These are phyloP conservation scores for Arthrobotrys entomopaga DNA, from an alignment of 2,329 filamentous ascomycete genomes.

Conservation along the genomic window DNA sequence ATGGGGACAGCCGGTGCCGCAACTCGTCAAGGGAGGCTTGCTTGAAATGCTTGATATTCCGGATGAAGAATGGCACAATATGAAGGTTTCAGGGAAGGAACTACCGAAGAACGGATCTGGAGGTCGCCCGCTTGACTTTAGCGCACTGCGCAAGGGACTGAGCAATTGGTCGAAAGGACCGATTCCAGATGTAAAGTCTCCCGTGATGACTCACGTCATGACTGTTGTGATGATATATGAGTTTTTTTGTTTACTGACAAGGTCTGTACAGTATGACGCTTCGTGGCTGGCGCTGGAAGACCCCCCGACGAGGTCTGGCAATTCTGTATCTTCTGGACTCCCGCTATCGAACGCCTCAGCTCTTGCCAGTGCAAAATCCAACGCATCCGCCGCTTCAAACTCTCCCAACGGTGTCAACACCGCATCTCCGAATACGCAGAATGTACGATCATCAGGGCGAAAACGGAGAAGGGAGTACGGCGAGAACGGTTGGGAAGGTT, in stretches of 20 bases:
- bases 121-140: slow-evolving; percentile 44
- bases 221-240: not conserved
- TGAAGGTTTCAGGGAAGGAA: slow-evolving; percentile 62
- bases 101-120: slow-evolving; percentile 56
- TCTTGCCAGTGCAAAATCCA: slow-evolving; percentile 46
- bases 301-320: slow-evolving; percentile 52
- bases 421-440: slow-evolving; percentile 50
- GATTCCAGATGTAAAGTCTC: slow-evolving; percentile 50
- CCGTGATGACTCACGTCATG: not conserved
- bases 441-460: slow-evolving; percentile 43
- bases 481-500: slow-evolving; percentile 60
- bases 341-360: slow-evolving; percentile 28
- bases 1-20: slow-evolving; percentile 55
- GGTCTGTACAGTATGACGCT: slow-evolving; percentile 57
- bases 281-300: slow-evolving; percentile 59
- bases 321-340: slow-evolving; percentile 38
- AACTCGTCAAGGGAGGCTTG: slow-evolving; percentile 50
- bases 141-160: slow-evolving; percentile 50
- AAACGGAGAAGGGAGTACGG: slow-evolving; percentile 52
- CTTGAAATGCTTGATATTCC: slow-evolving; percentile 61
- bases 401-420: slow-evolving; percentile 48
- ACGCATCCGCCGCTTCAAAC: slow-evolving; percentile 34
- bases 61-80: slow-evolving; percentile 63
- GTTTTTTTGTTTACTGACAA: slow-evolving; percentile 40
- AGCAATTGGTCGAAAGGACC: slow-evolving; percentile 52